These are phyloP conservation scores for Fusarium staphyleae DNA, from an alignment of 2,329 filamentous ascomycete species.

Conservation along the genomic window DNA sequence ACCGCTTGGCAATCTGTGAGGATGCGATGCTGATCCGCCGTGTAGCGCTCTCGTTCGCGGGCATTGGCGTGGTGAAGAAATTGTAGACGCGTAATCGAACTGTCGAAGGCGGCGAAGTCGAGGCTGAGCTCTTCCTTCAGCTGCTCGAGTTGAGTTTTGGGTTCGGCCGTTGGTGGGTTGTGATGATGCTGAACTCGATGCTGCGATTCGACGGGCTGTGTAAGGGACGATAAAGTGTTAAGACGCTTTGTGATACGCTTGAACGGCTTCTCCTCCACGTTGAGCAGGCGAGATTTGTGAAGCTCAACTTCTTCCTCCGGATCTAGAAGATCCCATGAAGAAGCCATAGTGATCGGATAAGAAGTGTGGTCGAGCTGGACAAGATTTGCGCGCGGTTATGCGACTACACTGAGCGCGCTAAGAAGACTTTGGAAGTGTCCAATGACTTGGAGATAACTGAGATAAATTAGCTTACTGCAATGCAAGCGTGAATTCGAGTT, in stretches of 20 bases:
- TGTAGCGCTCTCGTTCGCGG: slow-evolving; percentile 83
- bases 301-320: slow-evolving; percentile 82
- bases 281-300: slow-evolving; percentile 85
- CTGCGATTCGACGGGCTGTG: slow-evolving; percentile 40
- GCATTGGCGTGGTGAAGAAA: slow-evolving; percentile 85
- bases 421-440: background rate
- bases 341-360: slow-evolving; percentile 43
- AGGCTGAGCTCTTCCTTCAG: slow-evolving; percentile 85
- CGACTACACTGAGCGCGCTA: background rate
- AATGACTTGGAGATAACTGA: background rate
- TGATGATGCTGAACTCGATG: slow-evolving; percentile 47
- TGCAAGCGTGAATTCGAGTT: slow-evolving; percentile 1
- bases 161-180: slow-evolving; percentile 51
- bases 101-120: slow-evolving; percentile 89
- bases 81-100: slow-evolving; percentile 85
- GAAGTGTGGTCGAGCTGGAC: slow-evolving; percentile 7
- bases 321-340: slow-evolving; percentile 71
- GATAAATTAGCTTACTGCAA: background rate
- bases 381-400: background rate
- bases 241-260: slow-evolving; percentile 86
- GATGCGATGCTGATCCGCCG: slow-evolving; percentile 80
- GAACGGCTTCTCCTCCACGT: slow-evolving; percentile 92
- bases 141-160: slow-evolving; percentile 63
- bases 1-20: slow-evolving; percentile 79
- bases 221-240: slow-evolving; percentile 70